These are phyloP conservation scores for Leishmania mexicana DNA, from an alignment of 208 protist genomes.

Conservation along the genomic window DNA sequence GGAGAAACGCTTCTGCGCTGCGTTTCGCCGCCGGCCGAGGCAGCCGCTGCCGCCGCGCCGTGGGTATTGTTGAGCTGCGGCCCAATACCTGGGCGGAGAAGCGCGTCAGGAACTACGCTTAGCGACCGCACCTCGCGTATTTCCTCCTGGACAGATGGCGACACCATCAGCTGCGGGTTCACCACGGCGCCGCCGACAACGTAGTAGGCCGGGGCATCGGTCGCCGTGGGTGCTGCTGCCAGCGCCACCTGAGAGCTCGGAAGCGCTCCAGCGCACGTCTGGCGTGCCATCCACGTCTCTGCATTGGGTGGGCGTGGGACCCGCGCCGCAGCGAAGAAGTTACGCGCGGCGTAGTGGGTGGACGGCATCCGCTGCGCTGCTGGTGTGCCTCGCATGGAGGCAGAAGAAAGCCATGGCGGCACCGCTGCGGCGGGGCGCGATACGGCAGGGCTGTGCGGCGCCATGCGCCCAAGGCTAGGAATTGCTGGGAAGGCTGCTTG, in stretches of 20 bases:
- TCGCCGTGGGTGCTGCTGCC: background rate
- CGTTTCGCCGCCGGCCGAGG: background rate
- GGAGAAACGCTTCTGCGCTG: conserved; percentile 5
- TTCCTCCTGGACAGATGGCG: conserved; percentile 51
- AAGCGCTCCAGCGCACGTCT: background rate
- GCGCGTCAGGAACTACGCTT: conserved; percentile 24
- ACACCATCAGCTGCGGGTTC: conserved; percentile 56
- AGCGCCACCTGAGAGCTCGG: background rate
- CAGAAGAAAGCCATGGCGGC: conserved; percentile 13
- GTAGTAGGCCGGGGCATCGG: conserved; percentile 30
- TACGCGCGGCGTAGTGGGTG: conserved; percentile 13
- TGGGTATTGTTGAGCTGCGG: conserved; percentile 28
- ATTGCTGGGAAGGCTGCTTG: background rate
- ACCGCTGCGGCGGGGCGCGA: conserved; percentile 17
- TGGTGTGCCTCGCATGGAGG: conserved; percentile 31
- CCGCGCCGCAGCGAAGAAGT: background rate
- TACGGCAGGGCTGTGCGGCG: conserved; percentile 32
- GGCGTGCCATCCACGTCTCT: background rate
- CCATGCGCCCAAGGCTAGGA: background rate
- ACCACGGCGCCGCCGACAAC: conserved; percentile 58
- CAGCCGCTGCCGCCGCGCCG: background rate
- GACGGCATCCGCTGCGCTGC: conserved; percentile 24
- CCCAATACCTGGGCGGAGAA: conserved; percentile 20
- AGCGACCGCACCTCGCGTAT: conserved; percentile 35
- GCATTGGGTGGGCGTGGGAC: conserved; percentile 9